phyloP scores from a whole-genome alignment of 78 protist genomes.

The Dictyostelium purpureum region DNA sequence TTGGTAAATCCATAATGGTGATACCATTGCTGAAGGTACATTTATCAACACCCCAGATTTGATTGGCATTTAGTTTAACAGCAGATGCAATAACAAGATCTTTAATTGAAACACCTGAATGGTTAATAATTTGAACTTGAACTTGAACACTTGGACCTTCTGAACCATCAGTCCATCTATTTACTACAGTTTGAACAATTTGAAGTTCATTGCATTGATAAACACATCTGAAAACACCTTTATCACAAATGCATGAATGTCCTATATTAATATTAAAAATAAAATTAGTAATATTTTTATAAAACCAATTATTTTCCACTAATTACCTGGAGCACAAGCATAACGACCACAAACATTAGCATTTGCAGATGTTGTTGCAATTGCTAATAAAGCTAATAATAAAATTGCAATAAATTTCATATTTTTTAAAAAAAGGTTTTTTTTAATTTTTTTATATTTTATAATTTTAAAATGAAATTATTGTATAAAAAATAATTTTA shows the following conservation, averaged over 20 bases:
- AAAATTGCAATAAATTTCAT: no score
- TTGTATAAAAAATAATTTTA: no score
- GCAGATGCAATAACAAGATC: slow-evolving; percentile 8
- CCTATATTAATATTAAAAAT: no score
- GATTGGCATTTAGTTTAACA: not conserved
- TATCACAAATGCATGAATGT: slow-evolving; percentile 4
- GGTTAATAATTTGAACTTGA: not conserved
- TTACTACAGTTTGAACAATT: not conserved
- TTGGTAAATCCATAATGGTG: not conserved
- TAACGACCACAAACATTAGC: no score
- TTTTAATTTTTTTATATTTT: no score
- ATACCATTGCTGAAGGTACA: not conserved
- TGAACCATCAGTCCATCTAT: not conserved
- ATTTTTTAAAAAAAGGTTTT: no score
- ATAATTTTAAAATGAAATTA: no score
- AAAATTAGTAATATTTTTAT: no score
- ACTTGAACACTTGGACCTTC: slow-evolving; percentile 15
- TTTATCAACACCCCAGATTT: slow-evolving; percentile 1
- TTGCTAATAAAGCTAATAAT: no score
- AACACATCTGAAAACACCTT: not conserved
- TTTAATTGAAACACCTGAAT: not conserved
- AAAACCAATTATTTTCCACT: no score
- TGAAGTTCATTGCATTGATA: not conserved
- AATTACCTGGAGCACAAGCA: no score
- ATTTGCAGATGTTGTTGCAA: no score